Evolutionary conservation across 169 alveolate species (phyloP).

Genomic region (Plasmodium gaboni): DNA sequence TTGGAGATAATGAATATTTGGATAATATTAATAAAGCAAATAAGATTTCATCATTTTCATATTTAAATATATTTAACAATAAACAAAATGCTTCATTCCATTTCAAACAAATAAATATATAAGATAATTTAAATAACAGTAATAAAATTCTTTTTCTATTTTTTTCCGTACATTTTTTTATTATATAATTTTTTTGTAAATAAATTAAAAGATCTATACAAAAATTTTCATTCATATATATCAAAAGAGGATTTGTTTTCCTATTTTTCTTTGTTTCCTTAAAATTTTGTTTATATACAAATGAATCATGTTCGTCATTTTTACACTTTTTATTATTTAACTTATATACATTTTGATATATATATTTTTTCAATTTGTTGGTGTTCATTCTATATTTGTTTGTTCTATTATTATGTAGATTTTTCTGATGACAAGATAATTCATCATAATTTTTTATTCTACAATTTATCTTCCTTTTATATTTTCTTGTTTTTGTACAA

Average conservation of each 20-base stretch:
- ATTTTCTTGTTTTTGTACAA: slow-evolving; percentile 3
- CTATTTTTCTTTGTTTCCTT: too few relatives aligned
- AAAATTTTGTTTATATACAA: too few relatives aligned
- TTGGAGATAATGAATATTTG: neutral
- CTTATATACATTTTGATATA: too few relatives aligned
- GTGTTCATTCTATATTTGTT: too few relatives aligned
- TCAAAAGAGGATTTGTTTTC: too few relatives aligned
- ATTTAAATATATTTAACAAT: slow-evolving; percentile 24
- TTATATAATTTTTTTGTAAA: slow-evolving; percentile 13
- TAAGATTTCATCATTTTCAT: slow-evolving; percentile 12
- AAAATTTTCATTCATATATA: neutral
- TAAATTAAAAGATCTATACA: slow-evolving; percentile 31
- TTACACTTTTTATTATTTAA: too few relatives aligned
- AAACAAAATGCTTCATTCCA: slow-evolving; percentile 39
- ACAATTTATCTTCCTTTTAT: neutral
- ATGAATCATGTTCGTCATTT: too few relatives aligned
- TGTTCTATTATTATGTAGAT: too few relatives aligned
- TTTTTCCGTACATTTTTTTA: neutral
- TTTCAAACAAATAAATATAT: slow-evolving; percentile 14
- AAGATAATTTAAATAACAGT: slow-evolving; percentile 13
- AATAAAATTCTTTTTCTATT: slow-evolving; percentile 14
- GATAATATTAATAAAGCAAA: slow-evolving; percentile 11
- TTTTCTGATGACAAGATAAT: neutral
- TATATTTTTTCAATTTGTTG: too few relatives aligned
- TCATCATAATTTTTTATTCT: neutral